A percentile compares a stretch with the other conserved stretches of the same genome.
These are phyloP conservation scores for Penicillium hesseltinei DNA, from an alignment of 2,329 filamentous ascomycete species.

Conservation along the genomic window DNA sequence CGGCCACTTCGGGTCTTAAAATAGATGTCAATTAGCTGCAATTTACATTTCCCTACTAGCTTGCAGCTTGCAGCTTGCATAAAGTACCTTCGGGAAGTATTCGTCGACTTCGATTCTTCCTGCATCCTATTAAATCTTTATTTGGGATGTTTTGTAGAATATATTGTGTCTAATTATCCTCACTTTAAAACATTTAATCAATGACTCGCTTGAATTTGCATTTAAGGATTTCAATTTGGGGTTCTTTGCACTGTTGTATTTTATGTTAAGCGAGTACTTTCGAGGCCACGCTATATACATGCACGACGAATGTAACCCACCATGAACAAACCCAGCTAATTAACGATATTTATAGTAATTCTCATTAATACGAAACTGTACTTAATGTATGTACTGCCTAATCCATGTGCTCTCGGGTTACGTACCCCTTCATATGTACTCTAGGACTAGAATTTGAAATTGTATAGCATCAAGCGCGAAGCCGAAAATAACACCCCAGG, in stretches of 20 bases:
- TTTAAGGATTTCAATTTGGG: not conserved
- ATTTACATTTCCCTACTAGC: not conserved
- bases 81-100: not conserved
- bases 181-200: not conserved
- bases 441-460: not conserved
- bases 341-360: slow-evolving; percentile 1
- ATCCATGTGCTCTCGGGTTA: not conserved
- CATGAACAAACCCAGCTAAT: not conserved
- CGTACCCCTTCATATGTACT: not conserved
- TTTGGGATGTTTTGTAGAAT: too few species aligned
- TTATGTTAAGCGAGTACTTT: not conserved
- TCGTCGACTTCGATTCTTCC: not conserved
- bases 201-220: accelerated
- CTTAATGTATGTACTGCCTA: not conserved
- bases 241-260: too few species aligned
- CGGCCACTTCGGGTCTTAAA: slow-evolving; percentile 8
- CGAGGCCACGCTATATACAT: not conserved
- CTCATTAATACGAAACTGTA: not conserved
- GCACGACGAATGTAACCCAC: not conserved
- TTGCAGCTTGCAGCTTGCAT: not conserved
- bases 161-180: not conserved
- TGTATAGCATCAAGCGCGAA: not conserved
- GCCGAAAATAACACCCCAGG: not conserved
- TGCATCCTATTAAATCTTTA: not conserved
- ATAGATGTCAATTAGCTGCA: slow-evolving; percentile 22